These are phyloP conservation scores for Mycena leptocephala DNA, from an alignment of 768 basidiomycete species.

Conservation along the genomic window DNA sequence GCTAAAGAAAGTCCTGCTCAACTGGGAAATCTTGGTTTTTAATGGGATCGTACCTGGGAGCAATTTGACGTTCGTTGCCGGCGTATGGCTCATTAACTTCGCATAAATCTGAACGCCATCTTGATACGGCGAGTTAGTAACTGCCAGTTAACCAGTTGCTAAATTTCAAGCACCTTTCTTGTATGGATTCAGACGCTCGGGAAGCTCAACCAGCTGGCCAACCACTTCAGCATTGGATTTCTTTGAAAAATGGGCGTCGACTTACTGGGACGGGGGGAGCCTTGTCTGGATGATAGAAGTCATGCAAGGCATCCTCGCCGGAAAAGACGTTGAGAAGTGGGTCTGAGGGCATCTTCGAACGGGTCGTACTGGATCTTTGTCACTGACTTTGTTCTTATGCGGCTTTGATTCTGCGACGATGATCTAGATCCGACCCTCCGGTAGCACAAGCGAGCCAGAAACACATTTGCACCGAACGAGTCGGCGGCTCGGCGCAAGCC, in stretches of 20 bases:
- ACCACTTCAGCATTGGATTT: neutral
- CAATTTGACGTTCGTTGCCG: constrained; percentile 43
- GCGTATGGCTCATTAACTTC: constrained; percentile 40
- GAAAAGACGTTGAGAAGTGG: constrained; percentile 41
- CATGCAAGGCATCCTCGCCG: constrained; percentile 37
- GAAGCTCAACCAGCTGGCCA: constrained; percentile 41
- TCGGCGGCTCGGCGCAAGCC: too few relatives aligned
- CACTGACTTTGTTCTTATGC: neutral
- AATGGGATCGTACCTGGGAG: constrained; percentile 33
- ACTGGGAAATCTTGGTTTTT: neutral
- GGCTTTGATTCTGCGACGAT: neutral
- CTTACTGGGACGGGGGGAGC: constrained; percentile 38
- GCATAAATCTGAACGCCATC: constrained; percentile 43
- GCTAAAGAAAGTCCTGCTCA: constrained; percentile 23
- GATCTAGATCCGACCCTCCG: constrained; percentile 12
- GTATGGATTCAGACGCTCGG: constrained; percentile 38
- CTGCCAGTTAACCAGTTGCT: neutral
- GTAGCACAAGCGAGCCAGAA: too few relatives aligned
- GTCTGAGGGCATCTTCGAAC: constrained; percentile 32
- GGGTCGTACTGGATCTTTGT: too few relatives aligned
- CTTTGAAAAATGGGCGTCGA: neutral
- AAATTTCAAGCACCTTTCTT: constrained; percentile 25
- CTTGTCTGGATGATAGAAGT: constrained; percentile 42
- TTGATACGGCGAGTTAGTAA: neutral
- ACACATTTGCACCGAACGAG: too few relatives aligned